Base-by-base conservation (phyloP, 805 yeast genomes). In the Grigorovia humatica region DNA sequence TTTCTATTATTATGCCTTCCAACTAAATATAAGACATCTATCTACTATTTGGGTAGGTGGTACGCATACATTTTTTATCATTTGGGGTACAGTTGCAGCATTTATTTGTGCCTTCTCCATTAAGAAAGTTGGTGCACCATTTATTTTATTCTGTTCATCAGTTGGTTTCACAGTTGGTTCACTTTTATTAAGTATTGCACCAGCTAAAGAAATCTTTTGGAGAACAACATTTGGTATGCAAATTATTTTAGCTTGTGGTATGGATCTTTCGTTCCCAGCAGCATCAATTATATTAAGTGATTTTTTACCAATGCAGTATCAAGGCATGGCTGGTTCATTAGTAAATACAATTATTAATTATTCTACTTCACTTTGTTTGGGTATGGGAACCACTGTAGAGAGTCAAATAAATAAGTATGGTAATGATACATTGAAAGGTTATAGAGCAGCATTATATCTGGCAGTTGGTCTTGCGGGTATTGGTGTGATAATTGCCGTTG, bases 191-290 rank as follows among this genome's bases (percentile, higher is more conserved):
- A 74, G 82, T 1, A 69, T 78, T 0, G 72, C 79, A 47, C 88
- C 88, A 0, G 75, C 76, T 1, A 59, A 76, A 50, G 85, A 84
- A 61, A 69, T 76, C 0, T 86, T 75, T 61, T 85, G 80, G 77
- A 70, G 74, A 7, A 73, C 79, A 57, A 65, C 78, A 2, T 74
- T 85, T 59, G 81, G 83, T 4, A 75, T 77, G 45, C 71, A 77
- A 71, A 58, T 81, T n/a, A 66, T 85, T 8, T 68, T 79, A 4
- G 75, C 81, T 7, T 82, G 81, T 73, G 95, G 88, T 3, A 84
- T 85, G 90, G 91, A 85, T 63, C 70, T 82, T 62, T 79, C 86
- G 32, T 85, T 84, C 64, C 91, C 93, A 0, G 82, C 90, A 1
- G 81, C 86, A 0, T 79, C 88, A 0, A 72, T 85, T 46, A 74